A percentile compares a stretch with the other conserved stretches of the same genome.
Conservation (phyloP, 805 yeast species). For the Kurtzmaniella cleridarum region DNA sequence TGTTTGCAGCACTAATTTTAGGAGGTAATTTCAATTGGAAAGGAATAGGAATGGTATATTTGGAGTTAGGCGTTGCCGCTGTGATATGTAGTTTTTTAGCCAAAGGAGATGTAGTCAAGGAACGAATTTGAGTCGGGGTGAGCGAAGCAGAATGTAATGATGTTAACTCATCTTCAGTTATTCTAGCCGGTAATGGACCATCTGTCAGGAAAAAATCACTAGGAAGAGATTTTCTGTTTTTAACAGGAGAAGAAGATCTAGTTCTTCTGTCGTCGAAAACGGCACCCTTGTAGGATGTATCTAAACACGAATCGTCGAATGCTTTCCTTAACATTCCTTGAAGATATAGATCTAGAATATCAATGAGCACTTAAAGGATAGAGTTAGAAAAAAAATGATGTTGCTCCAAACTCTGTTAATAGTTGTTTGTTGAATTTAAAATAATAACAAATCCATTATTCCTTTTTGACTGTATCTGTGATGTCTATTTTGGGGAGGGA, state of each 20-base stretch:
- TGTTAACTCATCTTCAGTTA: slow-evolving; percentile 17
- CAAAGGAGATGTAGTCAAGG: slow-evolving; percentile 29
- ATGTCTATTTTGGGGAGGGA: not conserved
- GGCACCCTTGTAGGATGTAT: not conserved
- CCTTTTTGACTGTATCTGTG: not conserved
- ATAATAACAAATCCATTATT: not conserved
- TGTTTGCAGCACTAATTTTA: slow-evolving; percentile 26
- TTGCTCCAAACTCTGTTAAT: not conserved
- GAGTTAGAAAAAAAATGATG: too few relatives aligned
- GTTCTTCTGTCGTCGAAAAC: slow-evolving; percentile 19
- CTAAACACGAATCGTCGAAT: slow-evolving; percentile 7
- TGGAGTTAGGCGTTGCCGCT: slow-evolving; percentile 13
- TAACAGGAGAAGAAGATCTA: slow-evolving; percentile 31
- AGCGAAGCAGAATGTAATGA: slow-evolving; percentile 18
- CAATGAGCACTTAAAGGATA: too few relatives aligned
- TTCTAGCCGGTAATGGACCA: slow-evolving; percentile 5
- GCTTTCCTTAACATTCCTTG: slow-evolving; percentile 1
- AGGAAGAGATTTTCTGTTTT: slow-evolving; percentile 22
- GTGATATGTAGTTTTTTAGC: slow-evolving; percentile 32
- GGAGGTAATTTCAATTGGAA: slow-evolving; percentile 39
- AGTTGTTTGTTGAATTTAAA: slow-evolving; percentile 2
- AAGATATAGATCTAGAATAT: too few relatives aligned
- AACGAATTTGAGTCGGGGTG: slow-evolving; percentile 19
- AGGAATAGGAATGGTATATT: slow-evolving; percentile 38
- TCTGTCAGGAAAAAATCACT: slow-evolving; percentile 7